phyloP scores from a whole-genome alignment of 305 asterid species.

The Solanum aculeatissimum region DNA sequence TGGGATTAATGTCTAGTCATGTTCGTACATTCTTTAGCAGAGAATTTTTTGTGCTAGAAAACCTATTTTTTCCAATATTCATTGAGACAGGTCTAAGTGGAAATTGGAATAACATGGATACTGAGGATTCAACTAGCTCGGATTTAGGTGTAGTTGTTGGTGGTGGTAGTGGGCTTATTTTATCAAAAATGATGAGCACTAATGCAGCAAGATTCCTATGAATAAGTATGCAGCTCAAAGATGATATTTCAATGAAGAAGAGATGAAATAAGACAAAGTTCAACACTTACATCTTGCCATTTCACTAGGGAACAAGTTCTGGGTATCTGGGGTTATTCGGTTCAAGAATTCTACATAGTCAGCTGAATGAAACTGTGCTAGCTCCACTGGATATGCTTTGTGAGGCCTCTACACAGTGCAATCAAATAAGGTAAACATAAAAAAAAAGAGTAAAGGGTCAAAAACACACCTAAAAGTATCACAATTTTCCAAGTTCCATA shows the following conservation, averaged over 20 bases:
- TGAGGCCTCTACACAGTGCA: conserved; percentile 74
- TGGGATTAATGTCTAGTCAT: neutral
- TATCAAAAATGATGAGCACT: neutral
- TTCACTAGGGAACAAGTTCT: conserved; percentile 40
- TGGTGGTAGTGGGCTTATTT: neutral
- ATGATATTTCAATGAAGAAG: neutral
- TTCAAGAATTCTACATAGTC: conserved; percentile 93
- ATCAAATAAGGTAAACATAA: conserved; percentile 3
- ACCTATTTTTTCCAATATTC: neutral
- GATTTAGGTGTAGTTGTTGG: neutral
- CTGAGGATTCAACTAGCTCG: neutral
- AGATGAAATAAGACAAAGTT: neutral
- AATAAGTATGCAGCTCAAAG: neutral
- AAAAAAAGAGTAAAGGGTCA: neutral
- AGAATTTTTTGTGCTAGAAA: neutral
- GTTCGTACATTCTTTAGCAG: neutral
- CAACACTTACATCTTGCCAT: conserved; percentile 49
- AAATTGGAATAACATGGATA: neutral
- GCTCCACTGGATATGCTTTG: conserved; percentile 95
- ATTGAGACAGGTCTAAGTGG: neutral
- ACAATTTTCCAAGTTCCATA: neutral
- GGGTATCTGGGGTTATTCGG: conserved; percentile 73
- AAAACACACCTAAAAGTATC: neutral
- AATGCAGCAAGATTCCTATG: neutral
- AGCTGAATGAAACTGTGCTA: conserved; percentile 96